These are phyloP conservation scores for Euphorbia tirucalli DNA, from an alignment of 345 rosid species.

Conservation along the genomic window DNA sequence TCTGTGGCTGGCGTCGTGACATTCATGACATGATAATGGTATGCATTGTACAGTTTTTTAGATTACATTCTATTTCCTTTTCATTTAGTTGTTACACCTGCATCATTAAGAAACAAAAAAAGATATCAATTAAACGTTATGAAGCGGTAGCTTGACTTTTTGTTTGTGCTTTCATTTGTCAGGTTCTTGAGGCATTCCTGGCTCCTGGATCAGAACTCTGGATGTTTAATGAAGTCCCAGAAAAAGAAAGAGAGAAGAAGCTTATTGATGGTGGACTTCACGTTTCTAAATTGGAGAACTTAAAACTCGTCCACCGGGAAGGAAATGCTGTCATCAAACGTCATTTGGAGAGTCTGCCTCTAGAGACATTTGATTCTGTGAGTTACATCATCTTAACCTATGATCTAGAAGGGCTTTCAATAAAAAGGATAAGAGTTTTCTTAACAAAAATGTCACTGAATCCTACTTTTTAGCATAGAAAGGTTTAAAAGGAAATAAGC, in stretches of 20 bases:
- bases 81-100: background rate
- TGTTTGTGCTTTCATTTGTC: conserved; percentile 13
- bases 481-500: background rate
- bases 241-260: conserved; percentile 76
- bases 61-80: background rate
- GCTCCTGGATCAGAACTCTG: conserved; percentile 92
- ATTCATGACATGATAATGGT: conserved; percentile 96
- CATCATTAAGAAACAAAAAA: background rate
- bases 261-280: conserved; percentile 77
- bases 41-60: conserved; percentile 13
- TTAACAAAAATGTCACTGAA: background rate
- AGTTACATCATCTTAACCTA: conserved; percentile 32
- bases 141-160: conserved; percentile 9
- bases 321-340: conserved; percentile 88
- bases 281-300: conserved; percentile 47
- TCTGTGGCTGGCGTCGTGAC: conserved; percentile 98
- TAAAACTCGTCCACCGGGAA: conserved; percentile 74
- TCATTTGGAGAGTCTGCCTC: conserved; percentile 77
- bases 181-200: conserved; percentile 87
- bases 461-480: background rate
- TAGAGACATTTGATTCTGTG: conserved; percentile 95
- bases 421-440: background rate
- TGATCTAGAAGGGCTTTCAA: conserved; percentile 8
- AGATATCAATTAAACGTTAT: background rate
- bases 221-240: conserved; percentile 92